A percentile compares a stretch with the other conserved stretches of the same genome.
Conservation (phyloP, 352 stramenopile genomes). For the Globisporangium orthogonon region DNA sequence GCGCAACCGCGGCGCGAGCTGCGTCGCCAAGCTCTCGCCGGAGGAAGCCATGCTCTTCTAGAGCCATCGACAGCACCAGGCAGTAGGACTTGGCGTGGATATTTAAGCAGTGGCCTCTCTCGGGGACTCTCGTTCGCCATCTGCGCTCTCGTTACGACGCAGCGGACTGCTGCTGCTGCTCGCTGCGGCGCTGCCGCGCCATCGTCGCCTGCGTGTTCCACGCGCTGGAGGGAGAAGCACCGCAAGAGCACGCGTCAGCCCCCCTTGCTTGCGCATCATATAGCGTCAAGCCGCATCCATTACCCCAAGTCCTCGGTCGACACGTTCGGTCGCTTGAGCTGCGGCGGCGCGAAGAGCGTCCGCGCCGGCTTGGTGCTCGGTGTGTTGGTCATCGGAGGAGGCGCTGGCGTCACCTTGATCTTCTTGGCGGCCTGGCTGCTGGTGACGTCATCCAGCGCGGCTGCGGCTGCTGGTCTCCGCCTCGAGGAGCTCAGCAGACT, state of each 20-base stretch:
- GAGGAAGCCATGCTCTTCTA: slow-evolving; percentile 3
- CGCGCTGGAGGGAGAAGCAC: slow-evolving; percentile 17
- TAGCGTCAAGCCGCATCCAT: slow-evolving; percentile 4
- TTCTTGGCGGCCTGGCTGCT: slow-evolving; percentile 12
- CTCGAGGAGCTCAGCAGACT: slow-evolving; percentile 3
- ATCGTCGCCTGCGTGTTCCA: slow-evolving; percentile 73
- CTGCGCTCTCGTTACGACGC: not conserved
- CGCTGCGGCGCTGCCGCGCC: slow-evolving; percentile 27
- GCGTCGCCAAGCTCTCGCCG: slow-evolving; percentile 23
- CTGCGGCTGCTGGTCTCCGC: not conserved
- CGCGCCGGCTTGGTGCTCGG: not conserved
- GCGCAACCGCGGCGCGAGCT: slow-evolving; percentile 22
- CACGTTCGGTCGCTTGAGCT: slow-evolving; percentile 63
- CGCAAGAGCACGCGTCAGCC: not conserved
- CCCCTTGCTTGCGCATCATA: not conserved
- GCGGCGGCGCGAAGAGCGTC: slow-evolving; percentile 41
- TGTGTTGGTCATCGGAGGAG: not conserved
- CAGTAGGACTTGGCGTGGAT: not conserved
- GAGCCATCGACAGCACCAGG: not conserved
- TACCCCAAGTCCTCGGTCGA: slow-evolving; percentile 64
- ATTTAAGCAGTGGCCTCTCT: not conserved
- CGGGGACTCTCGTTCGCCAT: not conserved
- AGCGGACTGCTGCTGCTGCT: slow-evolving; percentile 10
- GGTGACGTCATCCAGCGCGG: not conserved
- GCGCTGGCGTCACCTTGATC: slow-evolving; percentile 1